A percentile compares a stretch with the other conserved stretches of the same genome.
These are phyloP conservation scores for Zygotorulaspora florentina DNA, from an alignment of 805 yeast species.

Conservation along the genomic window DNA sequence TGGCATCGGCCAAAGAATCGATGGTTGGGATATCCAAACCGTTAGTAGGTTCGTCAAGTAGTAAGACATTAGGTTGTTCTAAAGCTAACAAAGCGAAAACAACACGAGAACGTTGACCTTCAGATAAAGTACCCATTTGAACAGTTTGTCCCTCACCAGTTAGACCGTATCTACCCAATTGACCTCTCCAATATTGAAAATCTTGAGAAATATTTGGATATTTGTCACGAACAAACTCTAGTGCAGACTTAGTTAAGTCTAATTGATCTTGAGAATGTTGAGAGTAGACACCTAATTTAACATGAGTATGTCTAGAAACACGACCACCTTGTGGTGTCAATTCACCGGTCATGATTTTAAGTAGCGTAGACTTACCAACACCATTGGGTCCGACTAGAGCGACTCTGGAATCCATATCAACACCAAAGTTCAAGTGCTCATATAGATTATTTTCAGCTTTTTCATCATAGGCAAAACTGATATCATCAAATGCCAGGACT, in stretches of 20 bases:
- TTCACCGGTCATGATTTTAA: slow-evolving; percentile 95
- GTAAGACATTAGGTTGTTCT: slow-evolving; percentile 89
- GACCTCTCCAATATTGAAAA: slow-evolving; percentile 98
- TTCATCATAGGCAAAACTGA: slow-evolving; percentile 87
- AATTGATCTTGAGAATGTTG: slow-evolving; percentile 99
- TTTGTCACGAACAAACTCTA: slow-evolving; percentile 95
- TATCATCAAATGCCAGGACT: slow-evolving; percentile 92
- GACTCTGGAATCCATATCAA: slow-evolving; percentile 98
- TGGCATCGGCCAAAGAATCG: slow-evolving; percentile 96
- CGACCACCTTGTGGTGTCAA: slow-evolving; percentile 88
- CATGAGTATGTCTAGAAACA: slow-evolving; percentile 94
- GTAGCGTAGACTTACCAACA: slow-evolving; percentile 95
- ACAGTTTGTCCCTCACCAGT: slow-evolving; percentile 99
- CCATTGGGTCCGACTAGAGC: slow-evolving; percentile 99
- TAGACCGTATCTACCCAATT: slow-evolving; percentile 95
- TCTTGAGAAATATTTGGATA: slow-evolving; percentile 89
- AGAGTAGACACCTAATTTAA: slow-evolving; percentile 97
- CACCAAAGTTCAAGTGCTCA: slow-evolving; percentile 91
- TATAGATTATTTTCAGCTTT: slow-evolving; percentile 81
- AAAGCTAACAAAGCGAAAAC: slow-evolving; percentile 94
- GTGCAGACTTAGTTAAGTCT: slow-evolving; percentile 89
- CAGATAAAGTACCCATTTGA: slow-evolving; percentile 96
- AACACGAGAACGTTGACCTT: slow-evolving; percentile 99
- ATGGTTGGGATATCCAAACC: slow-evolving; percentile 98
- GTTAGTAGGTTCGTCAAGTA: slow-evolving; percentile 99